These are phyloP conservation scores for Chiua virens DNA, from an alignment of 768 basidiomycete genomes.

Conservation along the genomic window DNA sequence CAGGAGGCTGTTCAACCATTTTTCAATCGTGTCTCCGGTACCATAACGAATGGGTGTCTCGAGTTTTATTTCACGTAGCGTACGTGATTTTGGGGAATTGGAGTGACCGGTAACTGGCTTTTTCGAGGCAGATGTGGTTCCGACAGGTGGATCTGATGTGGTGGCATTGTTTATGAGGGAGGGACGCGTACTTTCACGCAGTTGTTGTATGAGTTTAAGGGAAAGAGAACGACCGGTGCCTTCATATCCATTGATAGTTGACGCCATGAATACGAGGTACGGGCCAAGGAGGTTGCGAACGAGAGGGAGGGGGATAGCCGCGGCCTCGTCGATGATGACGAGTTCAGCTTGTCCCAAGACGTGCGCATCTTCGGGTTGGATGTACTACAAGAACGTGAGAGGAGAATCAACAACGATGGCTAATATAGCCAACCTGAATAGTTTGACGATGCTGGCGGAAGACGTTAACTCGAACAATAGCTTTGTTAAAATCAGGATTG, in stretches of 20 bases:
- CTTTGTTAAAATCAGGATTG: constrained; percentile 92
- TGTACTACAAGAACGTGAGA: constrained; percentile 63
- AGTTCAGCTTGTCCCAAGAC: constrained; percentile 97
- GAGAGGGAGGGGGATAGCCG: constrained; percentile 94
- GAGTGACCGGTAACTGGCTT: constrained; percentile 50
- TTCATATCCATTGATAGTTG: constrained; percentile 99
- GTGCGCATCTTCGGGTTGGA: constrained; percentile 96
- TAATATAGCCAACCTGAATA: constrained; percentile 69
- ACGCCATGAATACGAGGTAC: constrained; percentile 97
- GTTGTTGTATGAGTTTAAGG: constrained; percentile 95
- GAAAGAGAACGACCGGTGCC: constrained; percentile 98
- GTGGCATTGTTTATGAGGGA: constrained; percentile 64
- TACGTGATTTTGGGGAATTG: constrained; percentile 61
- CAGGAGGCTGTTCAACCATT: constrained; percentile 87
- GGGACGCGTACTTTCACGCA: constrained; percentile 86
- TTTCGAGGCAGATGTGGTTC: constrained; percentile 46
- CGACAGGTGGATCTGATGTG: constrained; percentile 38
- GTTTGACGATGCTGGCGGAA: constrained; percentile 94
- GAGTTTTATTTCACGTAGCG: constrained; percentile 90
- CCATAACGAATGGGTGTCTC: constrained; percentile 94
- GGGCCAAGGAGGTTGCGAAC: constrained; percentile 93
- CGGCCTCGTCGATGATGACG: constrained; percentile 97
- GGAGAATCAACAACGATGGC: not conserved
- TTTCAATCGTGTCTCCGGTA: constrained; percentile 84
- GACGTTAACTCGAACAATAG: constrained; percentile 93